Evolutionary conservation across 2,329 filamentous ascomycete species (phyloP).

Genomic region (Fusarium floridanum): DNA sequence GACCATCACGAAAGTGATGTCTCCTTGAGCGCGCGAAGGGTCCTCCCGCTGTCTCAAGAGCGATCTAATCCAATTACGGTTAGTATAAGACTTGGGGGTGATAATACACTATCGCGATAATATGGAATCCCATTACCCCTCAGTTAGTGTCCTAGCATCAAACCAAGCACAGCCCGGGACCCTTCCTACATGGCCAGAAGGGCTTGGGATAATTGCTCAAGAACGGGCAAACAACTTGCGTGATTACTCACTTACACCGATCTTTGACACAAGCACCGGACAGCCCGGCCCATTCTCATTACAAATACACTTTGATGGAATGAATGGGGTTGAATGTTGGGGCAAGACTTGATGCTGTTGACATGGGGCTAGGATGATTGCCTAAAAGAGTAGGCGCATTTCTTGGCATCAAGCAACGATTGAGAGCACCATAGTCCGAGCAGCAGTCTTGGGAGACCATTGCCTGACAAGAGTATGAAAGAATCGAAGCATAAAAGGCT

Average conservation of each 20-base stretch:
- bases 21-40: neutral
- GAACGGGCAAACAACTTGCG: neutral
- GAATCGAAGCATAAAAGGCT: neutral
- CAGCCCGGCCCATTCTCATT: neutral
- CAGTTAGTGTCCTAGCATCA: neutral
- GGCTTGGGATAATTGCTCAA: neutral
- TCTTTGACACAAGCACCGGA: neutral
- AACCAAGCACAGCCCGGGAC: neutral
- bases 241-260: neutral
- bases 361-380: neutral
- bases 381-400: constrained; percentile 24
- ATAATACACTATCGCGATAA: neutral
- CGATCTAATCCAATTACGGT: neutral
- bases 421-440: neutral
- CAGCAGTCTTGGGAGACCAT: neutral
- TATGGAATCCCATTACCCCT: neutral
- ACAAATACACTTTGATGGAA: neutral
- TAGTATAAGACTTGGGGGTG: neutral
- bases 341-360: neutral
- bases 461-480: neutral
- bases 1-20: neutral
- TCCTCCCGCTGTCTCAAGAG: neutral
- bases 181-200: neutral
- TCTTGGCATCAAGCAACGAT: constrained; percentile 11
- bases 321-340: neutral